phyloP scores from a whole-genome alignment of 2,329 filamentous ascomycete genomes.

The Zymoseptoria brevis region DNA sequence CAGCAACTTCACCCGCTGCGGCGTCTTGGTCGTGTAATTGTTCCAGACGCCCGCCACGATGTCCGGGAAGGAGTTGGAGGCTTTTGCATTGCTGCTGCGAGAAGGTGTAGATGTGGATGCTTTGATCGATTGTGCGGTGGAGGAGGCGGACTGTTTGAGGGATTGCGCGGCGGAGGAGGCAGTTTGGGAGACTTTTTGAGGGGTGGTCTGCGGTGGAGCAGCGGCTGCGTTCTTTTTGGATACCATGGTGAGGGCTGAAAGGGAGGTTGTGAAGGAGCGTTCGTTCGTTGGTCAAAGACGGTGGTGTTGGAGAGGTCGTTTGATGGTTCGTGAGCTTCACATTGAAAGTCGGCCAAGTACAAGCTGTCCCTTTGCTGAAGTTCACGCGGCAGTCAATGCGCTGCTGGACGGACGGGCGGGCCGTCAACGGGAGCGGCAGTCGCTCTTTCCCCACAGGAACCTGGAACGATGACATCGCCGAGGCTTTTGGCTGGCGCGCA shows the following conservation, averaged over 20 bases:
- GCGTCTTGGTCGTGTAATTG: constrained; percentile 71
- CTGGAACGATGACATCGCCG: not conserved
- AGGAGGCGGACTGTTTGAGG: constrained; percentile 18
- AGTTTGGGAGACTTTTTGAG: constrained; percentile 17
- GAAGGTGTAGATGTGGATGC: constrained; percentile 13
- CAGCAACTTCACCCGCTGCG: constrained; percentile 84
- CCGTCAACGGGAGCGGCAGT: not conserved
- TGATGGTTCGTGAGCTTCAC: not conserved
- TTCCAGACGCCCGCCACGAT: constrained; percentile 64
- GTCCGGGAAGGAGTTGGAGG: constrained; percentile 33
- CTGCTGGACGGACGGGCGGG: not conserved
- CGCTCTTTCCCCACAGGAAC: not conserved
- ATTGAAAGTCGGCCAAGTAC: not conserved
- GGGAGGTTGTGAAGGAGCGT: not conserved
- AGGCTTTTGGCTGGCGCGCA: not conserved
- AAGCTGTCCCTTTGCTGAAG: not conserved
- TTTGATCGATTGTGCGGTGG: constrained; percentile 8
- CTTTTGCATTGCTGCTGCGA: constrained; percentile 17
- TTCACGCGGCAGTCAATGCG: constrained; percentile 1
- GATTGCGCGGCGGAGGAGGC: constrained; percentile 7
- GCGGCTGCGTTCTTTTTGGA: constrained; percentile 19
- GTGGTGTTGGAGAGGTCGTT: not conserved
- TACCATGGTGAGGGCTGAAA: constrained; percentile 16
- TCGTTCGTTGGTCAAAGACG: not conserved
- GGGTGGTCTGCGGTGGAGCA: constrained; percentile 14